These are phyloP conservation scores for Fraxinus paxiana DNA, from an alignment of 305 asterid species.

Conservation along the genomic window DNA sequence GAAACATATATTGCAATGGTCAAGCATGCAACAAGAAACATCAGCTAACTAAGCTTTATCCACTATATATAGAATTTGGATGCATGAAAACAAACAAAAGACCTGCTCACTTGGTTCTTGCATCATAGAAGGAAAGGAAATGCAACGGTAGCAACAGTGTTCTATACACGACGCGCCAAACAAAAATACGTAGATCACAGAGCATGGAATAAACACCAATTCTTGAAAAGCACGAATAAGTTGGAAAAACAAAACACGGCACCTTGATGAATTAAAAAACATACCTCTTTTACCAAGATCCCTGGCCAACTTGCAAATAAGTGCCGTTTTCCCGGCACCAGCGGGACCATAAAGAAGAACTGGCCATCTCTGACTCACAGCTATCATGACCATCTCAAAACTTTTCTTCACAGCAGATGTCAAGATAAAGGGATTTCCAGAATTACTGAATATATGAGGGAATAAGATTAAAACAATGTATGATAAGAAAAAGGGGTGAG, in stretches of 20 bases:
- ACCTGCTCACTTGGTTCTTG: background rate
- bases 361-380: conserved; percentile 92
- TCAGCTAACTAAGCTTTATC: background rate
- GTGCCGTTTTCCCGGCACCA: conserved; percentile 88
- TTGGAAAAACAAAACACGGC: background rate
- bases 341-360: conserved; percentile 93
- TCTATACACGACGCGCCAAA: background rate
- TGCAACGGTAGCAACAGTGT: background rate
- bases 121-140: background rate
- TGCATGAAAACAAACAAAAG: background rate
- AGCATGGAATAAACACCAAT: background rate
- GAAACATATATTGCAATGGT: background rate
- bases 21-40: background rate
- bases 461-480: conserved; percentile 19
- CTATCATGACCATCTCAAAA: conserved; percentile 75
- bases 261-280: background rate
- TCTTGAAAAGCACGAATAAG: conserved; percentile 8
- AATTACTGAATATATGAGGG: conserved; percentile 38
- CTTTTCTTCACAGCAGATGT: conserved; percentile 61
- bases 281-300: conserved; percentile 62
- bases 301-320: conserved; percentile 60
- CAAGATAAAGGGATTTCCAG: conserved; percentile 58
- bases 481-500: background rate
- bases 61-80: background rate
- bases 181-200: background rate